Evolutionary conservation across 2,329 filamentous ascomycete species (phyloP).

Genomic region (Rutstroemia sp.): DNA sequence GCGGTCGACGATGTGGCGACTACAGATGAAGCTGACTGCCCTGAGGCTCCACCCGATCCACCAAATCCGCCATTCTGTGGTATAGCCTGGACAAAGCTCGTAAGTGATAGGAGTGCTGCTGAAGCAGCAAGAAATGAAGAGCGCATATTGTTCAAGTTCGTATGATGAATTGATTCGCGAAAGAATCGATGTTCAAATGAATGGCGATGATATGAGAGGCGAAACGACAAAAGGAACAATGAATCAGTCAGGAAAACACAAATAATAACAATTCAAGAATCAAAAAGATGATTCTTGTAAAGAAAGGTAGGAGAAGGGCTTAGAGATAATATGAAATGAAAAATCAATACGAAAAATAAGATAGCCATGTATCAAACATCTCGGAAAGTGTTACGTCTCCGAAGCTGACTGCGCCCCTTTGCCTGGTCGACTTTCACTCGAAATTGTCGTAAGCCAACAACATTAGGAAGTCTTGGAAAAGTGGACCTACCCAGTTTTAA

Average conservation of each 20-base stretch:
- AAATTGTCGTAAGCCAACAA: slow-evolving; percentile 8
- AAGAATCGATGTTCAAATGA: no score
- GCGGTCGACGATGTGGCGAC: slow-evolving; percentile 4
- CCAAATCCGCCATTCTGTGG: slow-evolving; percentile 15
- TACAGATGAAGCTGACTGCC: slow-evolving; percentile 4
- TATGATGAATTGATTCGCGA: no score
- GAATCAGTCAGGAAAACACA: not conserved
- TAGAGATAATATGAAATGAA: not conserved
- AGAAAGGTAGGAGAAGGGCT: slow-evolving; percentile 1
- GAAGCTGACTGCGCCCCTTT: slow-evolving; percentile 8
- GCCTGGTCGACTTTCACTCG: not conserved
- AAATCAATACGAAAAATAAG: not conserved
- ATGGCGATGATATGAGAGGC: not conserved
- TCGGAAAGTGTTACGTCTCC: not conserved
- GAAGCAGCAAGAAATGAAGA: slow-evolving; percentile 18
- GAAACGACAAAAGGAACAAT: not conserved
- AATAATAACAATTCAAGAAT: not conserved
- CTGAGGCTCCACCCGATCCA: not conserved
- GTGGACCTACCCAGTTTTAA: slow-evolving; percentile 2
- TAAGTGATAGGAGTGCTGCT: slow-evolving; percentile 20
- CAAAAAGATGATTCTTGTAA: not conserved
- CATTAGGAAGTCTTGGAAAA: slow-evolving; percentile 10
- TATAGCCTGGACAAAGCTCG: slow-evolving; percentile 15
- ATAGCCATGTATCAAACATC: not conserved
- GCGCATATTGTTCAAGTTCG: slow-evolving; percentile 7